Evolutionary conservation across 441 rosid genomes (phyloP), one percentile per base, ranked within the genome.

Genomic region (Croton laevigatus): DNA sequence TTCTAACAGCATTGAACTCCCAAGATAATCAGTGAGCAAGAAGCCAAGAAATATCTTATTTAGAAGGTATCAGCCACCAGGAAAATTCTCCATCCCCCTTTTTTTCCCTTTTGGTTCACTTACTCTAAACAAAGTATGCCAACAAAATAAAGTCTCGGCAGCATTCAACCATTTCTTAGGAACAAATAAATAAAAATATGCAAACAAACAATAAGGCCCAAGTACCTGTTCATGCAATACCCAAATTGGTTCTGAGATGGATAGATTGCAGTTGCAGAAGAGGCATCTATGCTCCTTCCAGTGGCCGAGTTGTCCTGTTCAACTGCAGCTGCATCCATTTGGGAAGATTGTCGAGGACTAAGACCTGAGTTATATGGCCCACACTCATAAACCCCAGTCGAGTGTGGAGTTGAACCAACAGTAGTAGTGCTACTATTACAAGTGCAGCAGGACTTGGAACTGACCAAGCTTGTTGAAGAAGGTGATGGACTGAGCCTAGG

Each of bases 381-480:
- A 70, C 79, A 83, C 67, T 86, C 88, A 79, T 78, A 85, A 44
- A 87, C 82, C 71, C 85, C 88, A 60, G 73, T 40, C 32, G 86
- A 59, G 36, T 79, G 78, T 32, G 94, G 86, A 83, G 81, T 78
- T 0, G 93, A 89, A 79, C 85, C 80, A 77, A 83, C 79, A 75
- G 89, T 86, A 69, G 79, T 73, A 59, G 80, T 81, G 69, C 84
- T 76, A 59, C 89, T 86, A 70, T 85, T 85, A 74, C 78, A 81
- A 57, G 85, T 81, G 70, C 90, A 81, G 74, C 81, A 71, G 80
- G 82, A 81, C 72, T 93, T 83, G 66, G 79, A 85, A 37, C 87
- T 74, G 78, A 75, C 81, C 78, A 88, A 85, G 80, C 97, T 89
- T 54, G 84, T 71, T 32, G 81, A 86, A 55, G 91, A 89, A 65